phyloP scores from a whole-genome alignment of 139 green algal species.

The Chlorella sp. region DNA sequence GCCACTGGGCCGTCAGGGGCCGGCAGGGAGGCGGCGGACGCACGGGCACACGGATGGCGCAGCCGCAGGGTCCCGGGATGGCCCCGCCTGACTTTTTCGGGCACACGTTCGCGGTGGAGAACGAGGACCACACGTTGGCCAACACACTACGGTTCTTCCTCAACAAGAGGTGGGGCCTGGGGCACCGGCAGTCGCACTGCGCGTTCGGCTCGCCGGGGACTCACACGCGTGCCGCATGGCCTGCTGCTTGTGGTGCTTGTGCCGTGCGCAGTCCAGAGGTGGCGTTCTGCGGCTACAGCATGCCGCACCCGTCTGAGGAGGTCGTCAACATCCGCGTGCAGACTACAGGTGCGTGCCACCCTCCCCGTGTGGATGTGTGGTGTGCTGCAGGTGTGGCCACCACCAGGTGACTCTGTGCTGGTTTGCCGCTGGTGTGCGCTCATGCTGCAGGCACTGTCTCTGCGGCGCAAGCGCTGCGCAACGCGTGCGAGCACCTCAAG shows the following conservation, averaged over 20 bases:
- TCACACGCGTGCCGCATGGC: too few species aligned
- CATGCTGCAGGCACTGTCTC: constrained; percentile 45
- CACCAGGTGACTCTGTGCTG: background rate
- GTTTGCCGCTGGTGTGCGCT: background rate
- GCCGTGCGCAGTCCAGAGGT: constrained; percentile 64
- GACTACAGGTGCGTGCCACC: constrained; percentile 53
- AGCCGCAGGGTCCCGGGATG: too few species aligned
- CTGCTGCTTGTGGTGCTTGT: too few species aligned
- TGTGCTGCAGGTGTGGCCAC: too few species aligned
- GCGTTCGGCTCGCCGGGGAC: too few species aligned
- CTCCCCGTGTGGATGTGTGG: too few species aligned
- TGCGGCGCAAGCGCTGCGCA: constrained; percentile 36
- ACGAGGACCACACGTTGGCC: constrained; percentile 84
- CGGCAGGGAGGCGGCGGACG: too few species aligned
- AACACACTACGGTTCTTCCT: constrained; percentile 77
- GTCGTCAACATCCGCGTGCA: constrained; percentile 81
- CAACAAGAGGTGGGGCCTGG: constrained; percentile 68
- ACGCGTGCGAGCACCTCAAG: constrained; percentile 40
- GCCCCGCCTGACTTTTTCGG: constrained; percentile 23
- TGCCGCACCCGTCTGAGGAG: constrained; percentile 76
- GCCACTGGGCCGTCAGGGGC: too few species aligned
- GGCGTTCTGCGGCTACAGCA: constrained; percentile 73
- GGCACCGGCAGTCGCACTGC: too few species aligned
- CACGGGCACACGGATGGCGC: too few species aligned
- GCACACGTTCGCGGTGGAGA: constrained; percentile 65